Evolutionary conservation across 306 rosid species (phyloP), one percentile per base, ranked within the genome.

Genomic region (Arachis stenosperma): DNA sequence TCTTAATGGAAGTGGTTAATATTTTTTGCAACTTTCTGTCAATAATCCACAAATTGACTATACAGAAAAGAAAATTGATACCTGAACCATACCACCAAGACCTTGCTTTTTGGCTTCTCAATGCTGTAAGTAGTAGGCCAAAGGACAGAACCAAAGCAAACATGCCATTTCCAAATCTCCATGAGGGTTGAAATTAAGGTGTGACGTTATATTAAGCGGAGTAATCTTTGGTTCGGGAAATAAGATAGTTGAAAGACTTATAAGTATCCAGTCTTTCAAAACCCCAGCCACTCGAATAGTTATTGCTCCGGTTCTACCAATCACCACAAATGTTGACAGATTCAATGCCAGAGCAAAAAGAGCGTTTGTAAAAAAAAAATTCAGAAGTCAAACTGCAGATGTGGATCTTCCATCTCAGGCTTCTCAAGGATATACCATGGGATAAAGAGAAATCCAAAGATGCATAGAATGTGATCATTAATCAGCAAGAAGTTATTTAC

Each of bases 291-390:
- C 99, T 59, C 99, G 89, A 76, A 92, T 84, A 57, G 99, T 95
- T 78, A 95, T 97, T 41, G 99, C 99, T 78, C 99, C 99, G 39
- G 98, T 95, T 90, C 99, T 87, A 69, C 97, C 99, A 74, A 95
- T 95, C 75, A 86, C 99, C 69, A 95, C 79, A 89, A 95, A 92
- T 64, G 92, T 92, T 83, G 99, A 88, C 82, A 95, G 86, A 83
- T 95, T 95, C 96, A 95, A 84, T 6, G 98, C 98, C 84, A 95
- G 81, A 55, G 99, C 99, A 81, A 96, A 88, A 41, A 95, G 82
- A 60, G 99, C 92, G 83, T 95, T 95, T 47, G 96, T 84, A n/a
- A n/a, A 75, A 95, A 95, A 71, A 95, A 95, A 83, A 90, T 92
- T 96, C 99, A 95, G 78, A 91, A 95, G 84, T 95, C 87, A 83